phyloP scores from a whole-genome alignment of 176 grass and related monocot genomes.

The Juncus inflexus region DNA sequence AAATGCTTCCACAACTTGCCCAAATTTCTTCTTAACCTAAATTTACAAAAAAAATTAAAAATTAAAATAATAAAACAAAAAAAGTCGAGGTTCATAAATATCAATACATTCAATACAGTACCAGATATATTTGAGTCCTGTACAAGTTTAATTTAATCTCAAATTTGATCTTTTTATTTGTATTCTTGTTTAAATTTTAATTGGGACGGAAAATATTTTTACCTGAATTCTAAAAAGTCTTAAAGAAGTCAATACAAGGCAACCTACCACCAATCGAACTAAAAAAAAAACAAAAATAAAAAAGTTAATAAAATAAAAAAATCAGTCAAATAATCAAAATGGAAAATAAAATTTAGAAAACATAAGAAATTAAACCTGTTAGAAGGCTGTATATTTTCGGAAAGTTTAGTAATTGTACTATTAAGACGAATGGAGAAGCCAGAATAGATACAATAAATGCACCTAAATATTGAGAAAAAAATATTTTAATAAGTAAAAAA shows the following conservation, averaged over 20 bases:
- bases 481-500: too few species aligned
- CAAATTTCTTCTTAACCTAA: slow-evolving; percentile 80
- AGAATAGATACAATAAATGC: slow-evolving; percentile 60
- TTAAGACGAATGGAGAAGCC: slow-evolving; percentile 47
- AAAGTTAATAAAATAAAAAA: too few species aligned
- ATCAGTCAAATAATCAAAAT: slow-evolving; percentile 17
- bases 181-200: too few species aligned
- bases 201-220: neutral
- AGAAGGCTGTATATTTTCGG: slow-evolving; percentile 81
- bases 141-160: too few species aligned
- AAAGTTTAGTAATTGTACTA: slow-evolving; percentile 44
- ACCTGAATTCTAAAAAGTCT: slow-evolving; percentile 82
- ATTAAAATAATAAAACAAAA: neutral
- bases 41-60: slow-evolving; percentile 22
- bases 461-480: slow-evolving; percentile 37
- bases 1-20: slow-evolving; percentile 67
- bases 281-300: slow-evolving; percentile 28
- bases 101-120: too few species aligned
- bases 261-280: slow-evolving; percentile 71
- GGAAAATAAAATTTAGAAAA: slow-evolving; percentile 19
- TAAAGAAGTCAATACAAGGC: slow-evolving; percentile 50
- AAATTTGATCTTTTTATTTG: too few species aligned
- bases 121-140: too few species aligned
- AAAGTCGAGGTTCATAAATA: too few species aligned
- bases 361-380: slow-evolving; percentile 41